Conservation (phyloP, 805 yeast genomes). For the Yamadazyma takamatsuzukensis region DNA sequence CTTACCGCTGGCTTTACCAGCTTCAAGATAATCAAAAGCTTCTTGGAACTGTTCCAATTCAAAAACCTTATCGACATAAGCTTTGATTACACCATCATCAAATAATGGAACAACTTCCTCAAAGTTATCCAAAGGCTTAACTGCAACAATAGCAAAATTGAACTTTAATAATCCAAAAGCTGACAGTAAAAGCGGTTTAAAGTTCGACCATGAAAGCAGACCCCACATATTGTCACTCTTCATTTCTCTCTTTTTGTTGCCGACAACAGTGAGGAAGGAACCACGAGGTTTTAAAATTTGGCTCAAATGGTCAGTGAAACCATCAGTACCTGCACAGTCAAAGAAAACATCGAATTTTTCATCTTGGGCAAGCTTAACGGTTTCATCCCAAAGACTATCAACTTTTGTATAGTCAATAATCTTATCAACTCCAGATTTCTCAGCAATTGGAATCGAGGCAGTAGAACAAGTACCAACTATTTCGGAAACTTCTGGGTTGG, state of each 20-base stretch:
- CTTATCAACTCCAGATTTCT: slow-evolving; percentile 54
- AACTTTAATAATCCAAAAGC: not conserved
- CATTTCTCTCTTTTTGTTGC: slow-evolving; percentile 23
- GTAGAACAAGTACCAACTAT: slow-evolving; percentile 59
- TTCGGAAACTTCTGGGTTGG: slow-evolving; percentile 33
- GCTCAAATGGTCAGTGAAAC: slow-evolving; percentile 37
- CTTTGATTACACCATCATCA: slow-evolving; percentile 39
- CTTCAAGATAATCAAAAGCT: slow-evolving; percentile 48
- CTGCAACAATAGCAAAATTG: not conserved
- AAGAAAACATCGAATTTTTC: slow-evolving; percentile 54
- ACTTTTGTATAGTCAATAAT: slow-evolving; percentile 54
- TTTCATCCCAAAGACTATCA: slow-evolving; percentile 24
- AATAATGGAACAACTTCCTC: slow-evolving; percentile 34
- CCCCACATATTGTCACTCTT: not conserved
- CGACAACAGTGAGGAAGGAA: slow-evolving; percentile 59
- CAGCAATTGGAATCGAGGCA: slow-evolving; percentile 41
- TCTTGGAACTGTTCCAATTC: slow-evolving; percentile 44
- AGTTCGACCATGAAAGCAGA: not conserved
- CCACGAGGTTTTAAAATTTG: slow-evolving; percentile 46
- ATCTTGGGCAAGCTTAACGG: slow-evolving; percentile 29
- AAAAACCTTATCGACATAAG: slow-evolving; percentile 53
- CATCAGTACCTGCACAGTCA: slow-evolving; percentile 63
- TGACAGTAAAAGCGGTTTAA: slow-evolving; percentile 4
- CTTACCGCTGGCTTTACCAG: slow-evolving; percentile 62
- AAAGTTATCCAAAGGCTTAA: slow-evolving; percentile 12